Conservation (phyloP, 1,284 basidiomycete genomes). For the Marasmius sp. region DNA sequence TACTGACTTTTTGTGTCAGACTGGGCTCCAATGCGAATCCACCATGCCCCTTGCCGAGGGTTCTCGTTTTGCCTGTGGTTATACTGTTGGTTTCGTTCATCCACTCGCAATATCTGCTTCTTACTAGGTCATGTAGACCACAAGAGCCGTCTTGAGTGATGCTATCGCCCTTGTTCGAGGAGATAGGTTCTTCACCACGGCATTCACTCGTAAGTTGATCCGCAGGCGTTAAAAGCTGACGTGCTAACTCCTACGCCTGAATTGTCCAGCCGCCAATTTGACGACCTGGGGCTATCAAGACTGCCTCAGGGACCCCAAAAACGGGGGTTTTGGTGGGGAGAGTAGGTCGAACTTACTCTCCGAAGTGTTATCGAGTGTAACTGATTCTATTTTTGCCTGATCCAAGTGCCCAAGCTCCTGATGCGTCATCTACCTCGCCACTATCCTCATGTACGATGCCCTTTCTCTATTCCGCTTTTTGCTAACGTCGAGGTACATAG, state of each 20-base stretch:
- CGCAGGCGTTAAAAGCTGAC: background rate
- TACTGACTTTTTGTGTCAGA: background rate
- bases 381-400: background rate
- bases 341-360: slow-evolving; percentile 18
- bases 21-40: background rate
- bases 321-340: slow-evolving; percentile 35
- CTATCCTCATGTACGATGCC: slow-evolving; percentile 32
- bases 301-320: slow-evolving; percentile 35
- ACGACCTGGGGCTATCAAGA: slow-evolving; percentile 52
- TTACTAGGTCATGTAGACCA: background rate
- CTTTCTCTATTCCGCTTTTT: background rate
- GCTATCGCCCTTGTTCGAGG: background rate
- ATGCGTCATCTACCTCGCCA: slow-evolving; percentile 47
- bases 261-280: slow-evolving; percentile 34
- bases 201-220: background rate
- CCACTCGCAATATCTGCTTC: background rate
- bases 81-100: background rate
- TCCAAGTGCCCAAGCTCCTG: slow-evolving; percentile 43
- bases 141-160: background rate
- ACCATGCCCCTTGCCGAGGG: background rate
- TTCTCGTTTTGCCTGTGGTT: background rate
- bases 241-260: background rate
- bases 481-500: slow-evolving; percentile 15
- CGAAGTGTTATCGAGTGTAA: background rate
- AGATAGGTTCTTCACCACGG: background rate